phyloP scores from a whole-genome alignment of 352 stramenopile species.

The Phytopythium mirpurense region DNA sequence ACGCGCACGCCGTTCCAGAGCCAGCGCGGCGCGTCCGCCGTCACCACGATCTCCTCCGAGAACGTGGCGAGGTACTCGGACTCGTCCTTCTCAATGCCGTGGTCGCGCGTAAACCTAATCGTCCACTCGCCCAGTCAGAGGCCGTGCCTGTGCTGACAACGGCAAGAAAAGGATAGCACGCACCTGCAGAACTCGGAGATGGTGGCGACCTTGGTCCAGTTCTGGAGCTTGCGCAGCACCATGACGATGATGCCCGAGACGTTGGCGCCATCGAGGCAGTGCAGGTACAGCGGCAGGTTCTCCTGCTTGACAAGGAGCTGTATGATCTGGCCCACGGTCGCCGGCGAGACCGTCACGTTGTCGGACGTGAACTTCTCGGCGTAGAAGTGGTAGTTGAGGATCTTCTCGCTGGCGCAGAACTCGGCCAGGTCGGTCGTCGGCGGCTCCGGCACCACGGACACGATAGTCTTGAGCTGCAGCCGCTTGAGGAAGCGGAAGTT shows the following conservation, averaged over 20 bases:
- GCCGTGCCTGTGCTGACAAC: not conserved
- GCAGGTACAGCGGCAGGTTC: slow-evolving; percentile 79
- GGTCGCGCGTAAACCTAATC: slow-evolving; percentile 73
- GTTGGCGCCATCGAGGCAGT: slow-evolving; percentile 86
- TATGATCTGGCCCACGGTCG: slow-evolving; percentile 71
- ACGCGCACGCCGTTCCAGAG: slow-evolving; percentile 83
- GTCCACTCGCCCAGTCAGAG: not conserved
- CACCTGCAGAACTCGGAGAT: slow-evolving; percentile 79
- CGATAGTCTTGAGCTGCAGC: slow-evolving; percentile 67
- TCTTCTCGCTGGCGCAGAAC: slow-evolving; percentile 69
- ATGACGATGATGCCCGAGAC: slow-evolving; percentile 86
- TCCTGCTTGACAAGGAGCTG: slow-evolving; percentile 75
- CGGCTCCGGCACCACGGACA: slow-evolving; percentile 78
- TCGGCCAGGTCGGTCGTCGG: slow-evolving; percentile 69
- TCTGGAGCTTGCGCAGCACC: slow-evolving; percentile 84
- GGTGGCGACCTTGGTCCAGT: slow-evolving; percentile 84
- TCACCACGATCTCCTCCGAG: slow-evolving; percentile 81
- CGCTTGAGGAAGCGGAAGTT: slow-evolving; percentile 81
- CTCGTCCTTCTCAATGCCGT: slow-evolving; percentile 85
- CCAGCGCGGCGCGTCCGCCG: slow-evolving; percentile 66
- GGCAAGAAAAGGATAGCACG: not conserved
- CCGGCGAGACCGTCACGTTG: slow-evolving; percentile 76
- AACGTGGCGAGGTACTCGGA: slow-evolving; percentile 79
- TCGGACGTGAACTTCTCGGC: slow-evolving; percentile 87
- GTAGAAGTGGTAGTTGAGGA: slow-evolving; percentile 73